These are phyloP conservation scores for Leucaena leucocephala DNA, from an alignment of 306 rosid genomes.

Conservation along the genomic window DNA sequence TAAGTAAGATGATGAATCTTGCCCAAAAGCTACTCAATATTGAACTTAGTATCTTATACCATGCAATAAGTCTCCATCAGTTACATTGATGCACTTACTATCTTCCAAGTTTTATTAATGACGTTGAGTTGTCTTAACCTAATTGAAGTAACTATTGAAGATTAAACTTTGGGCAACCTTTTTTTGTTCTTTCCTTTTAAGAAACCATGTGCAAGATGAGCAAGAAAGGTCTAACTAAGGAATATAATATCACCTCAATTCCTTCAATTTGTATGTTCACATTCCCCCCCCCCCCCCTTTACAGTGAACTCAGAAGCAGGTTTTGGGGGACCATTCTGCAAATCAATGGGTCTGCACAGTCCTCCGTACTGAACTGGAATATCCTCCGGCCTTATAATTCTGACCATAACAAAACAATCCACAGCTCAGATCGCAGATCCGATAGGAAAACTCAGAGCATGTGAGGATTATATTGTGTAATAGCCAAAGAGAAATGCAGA, in stretches of 20 bases:
- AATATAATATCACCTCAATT: slow-evolving; percentile 68
- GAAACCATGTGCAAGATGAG: background rate
- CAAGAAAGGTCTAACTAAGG: background rate
- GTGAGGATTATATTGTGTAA: background rate
- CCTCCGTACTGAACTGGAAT: slow-evolving; percentile 98
- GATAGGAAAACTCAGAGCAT: slow-evolving; percentile 27
- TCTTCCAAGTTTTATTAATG: too few relatives aligned
- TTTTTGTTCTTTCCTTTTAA: too few relatives aligned
- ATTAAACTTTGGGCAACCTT: background rate
- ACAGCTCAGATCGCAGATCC: background rate
- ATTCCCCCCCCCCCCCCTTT: slow-evolving; percentile 98
- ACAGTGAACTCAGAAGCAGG: slow-evolving; percentile 97
- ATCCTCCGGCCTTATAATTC: slow-evolving; percentile 89
- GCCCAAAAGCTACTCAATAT: too few relatives aligned
- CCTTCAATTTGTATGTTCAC: slow-evolving; percentile 98
- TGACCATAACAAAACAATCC: slow-evolving; percentile 40
- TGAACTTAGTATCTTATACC: too few relatives aligned
- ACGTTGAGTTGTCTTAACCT: too few relatives aligned
- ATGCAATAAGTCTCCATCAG: too few relatives aligned
- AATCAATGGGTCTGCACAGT: slow-evolving; percentile 67
- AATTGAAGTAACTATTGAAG: background rate
- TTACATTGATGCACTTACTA: too few relatives aligned
- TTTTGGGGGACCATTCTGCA: slow-evolving; percentile 86
- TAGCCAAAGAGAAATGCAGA: background rate
- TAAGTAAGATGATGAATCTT: too few relatives aligned